These are phyloP conservation scores for Penicillium janthinellum DNA, from an alignment of 2,329 filamentous ascomycete species.

Conservation along the genomic window DNA sequence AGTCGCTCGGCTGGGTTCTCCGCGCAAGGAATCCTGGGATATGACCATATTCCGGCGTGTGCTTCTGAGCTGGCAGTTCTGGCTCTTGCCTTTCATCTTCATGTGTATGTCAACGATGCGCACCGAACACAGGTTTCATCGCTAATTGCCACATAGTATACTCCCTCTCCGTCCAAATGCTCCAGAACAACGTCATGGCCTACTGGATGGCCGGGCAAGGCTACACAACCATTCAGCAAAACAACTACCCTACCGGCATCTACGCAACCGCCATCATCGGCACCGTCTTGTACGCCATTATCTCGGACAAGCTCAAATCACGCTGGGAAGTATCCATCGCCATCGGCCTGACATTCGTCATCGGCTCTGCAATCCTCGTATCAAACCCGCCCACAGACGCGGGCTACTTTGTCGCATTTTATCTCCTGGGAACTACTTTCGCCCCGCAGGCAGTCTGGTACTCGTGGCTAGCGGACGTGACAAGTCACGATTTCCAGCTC, in stretches of 20 bases:
- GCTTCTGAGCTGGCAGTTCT: conserved; percentile 51
- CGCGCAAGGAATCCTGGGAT: conserved; percentile 32
- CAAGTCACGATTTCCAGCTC: conserved; percentile 42
- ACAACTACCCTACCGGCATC: conserved; percentile 49
- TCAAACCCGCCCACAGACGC: conserved; percentile 22
- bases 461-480: conserved; percentile 50
- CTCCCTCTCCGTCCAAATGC: conserved; percentile 48
- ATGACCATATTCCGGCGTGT: conserved; percentile 37
- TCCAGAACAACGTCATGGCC: conserved; percentile 50
- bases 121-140: background rate
- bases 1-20: conserved; percentile 38
- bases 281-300: conserved; percentile 45
- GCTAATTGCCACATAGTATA: conserved; percentile 33
- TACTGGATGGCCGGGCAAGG: conserved; percentile 51
- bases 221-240: conserved; percentile 48
- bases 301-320: conserved; percentile 47
- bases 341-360: conserved; percentile 47
- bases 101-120: conserved; percentile 38
- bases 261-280: conserved; percentile 48
- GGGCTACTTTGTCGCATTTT: conserved; percentile 50
- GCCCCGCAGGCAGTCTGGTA: conserved; percentile 53
- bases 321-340: conserved; percentile 49
- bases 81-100: conserved; percentile 48
- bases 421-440: conserved; percentile 49
- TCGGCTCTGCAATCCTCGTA: conserved; percentile 31